Base-by-base conservation (phyloP, 1,139 yeast species). In the Torulaspora pretoriensis region DNA sequence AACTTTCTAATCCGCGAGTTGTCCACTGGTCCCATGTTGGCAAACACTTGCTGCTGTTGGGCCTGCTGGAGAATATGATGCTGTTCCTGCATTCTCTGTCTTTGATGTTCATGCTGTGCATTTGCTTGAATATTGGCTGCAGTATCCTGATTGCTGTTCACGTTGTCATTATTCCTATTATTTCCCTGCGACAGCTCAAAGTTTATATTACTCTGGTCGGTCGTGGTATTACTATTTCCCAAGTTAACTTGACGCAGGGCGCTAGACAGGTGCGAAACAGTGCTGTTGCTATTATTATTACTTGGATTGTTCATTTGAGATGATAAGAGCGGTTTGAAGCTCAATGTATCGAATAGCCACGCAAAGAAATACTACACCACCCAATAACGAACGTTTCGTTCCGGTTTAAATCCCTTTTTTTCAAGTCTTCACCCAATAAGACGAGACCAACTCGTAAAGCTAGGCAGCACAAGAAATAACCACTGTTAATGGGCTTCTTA, bases 1-100 rank as follows among this genome's bases (percentile, higher is more conserved):
- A 87, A 88, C 50, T 77, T 77, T 23, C 87, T 75, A 46, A 89
- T 80, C 56, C 95, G 72, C 71, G 78, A 43, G 53, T 49, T 32
- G 52, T 69, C 65, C 40, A 57, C 50, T 3, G 55, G 54, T 19
- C 55, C 57, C 36, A 46, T 38, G 30, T 38, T 45, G 9, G 51
- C 35, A 25, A 48, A 41, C 32, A 48, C 40, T 33, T 44, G 46
- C 33, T 50, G 56, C 24, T 43, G 44, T 29, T 44, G 37, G 13
- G 42, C 36, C 13, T 45, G 50, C 36, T 49, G 48, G 9, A 44
- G 44, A 10, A 43, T 45, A 25, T 44, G 54, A 34, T 53, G 56
- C 34, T 53, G 53, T 34, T 46, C 45, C 35, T 57, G 54, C 44
- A 52, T 49, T 29, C 40, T 37, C 41, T 52, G 54, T 31, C 44